Conservation (phyloP, 139 green algal genomes). For the Tetraselmis chui region DNA sequence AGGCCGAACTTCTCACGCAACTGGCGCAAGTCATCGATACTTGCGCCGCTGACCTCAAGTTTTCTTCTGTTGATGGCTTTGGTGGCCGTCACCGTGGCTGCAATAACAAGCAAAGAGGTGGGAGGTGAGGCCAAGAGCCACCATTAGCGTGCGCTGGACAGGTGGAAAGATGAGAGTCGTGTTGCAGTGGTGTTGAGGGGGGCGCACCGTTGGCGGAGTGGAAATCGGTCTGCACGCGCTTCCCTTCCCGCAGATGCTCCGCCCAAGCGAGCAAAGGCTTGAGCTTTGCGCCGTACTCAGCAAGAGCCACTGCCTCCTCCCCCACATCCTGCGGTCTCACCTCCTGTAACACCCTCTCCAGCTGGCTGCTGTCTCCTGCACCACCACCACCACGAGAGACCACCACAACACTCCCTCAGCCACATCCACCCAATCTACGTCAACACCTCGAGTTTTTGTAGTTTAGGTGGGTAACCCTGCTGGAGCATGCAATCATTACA, state of each 20-base stretch:
- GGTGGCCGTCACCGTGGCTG: not conserved
- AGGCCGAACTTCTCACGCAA: not conserved
- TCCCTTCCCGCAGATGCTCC: not conserved
- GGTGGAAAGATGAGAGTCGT: no score
- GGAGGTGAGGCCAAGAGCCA: no score
- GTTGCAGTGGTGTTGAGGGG: no score
- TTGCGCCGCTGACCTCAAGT: not conserved
- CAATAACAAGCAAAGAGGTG: no score
- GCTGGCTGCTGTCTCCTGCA: not conserved
- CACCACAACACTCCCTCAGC: no score
- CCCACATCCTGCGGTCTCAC: not conserved
- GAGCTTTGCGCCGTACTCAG: not conserved
- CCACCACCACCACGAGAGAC: no score
- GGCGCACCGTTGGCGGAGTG: not conserved
- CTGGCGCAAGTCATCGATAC: not conserved
- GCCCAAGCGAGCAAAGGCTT: not conserved
- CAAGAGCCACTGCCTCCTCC: not conserved
- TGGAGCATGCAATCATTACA: no score
- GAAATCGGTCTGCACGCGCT: no score
- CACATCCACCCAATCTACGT: no score
- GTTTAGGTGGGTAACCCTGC: no score
- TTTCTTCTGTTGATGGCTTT: not conserved
- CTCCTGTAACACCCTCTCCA: not conserved
- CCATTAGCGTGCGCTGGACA: no score
- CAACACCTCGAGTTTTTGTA: no score